These are phyloP conservation scores for Kodamaea restingae DNA, from an alignment of 805 yeast genomes.

Conservation along the genomic window DNA sequence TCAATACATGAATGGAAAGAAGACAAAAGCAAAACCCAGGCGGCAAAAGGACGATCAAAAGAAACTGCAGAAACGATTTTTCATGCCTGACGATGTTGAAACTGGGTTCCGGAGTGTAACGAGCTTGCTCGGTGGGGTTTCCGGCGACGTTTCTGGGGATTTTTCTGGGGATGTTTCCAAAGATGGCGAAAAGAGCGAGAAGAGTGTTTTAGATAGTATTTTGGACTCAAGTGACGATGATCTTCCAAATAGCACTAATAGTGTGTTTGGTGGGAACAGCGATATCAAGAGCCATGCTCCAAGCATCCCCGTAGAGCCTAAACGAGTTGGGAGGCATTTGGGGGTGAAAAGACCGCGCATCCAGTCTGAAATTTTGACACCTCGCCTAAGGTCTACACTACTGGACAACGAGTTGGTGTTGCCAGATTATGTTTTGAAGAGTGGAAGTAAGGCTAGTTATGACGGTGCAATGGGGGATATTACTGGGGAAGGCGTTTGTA, in stretches of 20 bases:
- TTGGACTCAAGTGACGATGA: conserved; percentile 10
- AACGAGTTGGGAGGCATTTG: not conserved
- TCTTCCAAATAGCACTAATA: no score
- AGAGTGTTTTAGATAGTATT: conserved; percentile 14
- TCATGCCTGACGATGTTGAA: conserved; percentile 70
- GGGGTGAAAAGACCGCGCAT: not conserved
- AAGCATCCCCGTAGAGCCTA: not conserved
- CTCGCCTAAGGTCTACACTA: no score
- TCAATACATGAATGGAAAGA: conserved; percentile 49
- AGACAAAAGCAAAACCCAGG: conserved; percentile 10
- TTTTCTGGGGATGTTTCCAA: conserved; percentile 1
- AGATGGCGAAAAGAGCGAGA: conserved; percentile 6
- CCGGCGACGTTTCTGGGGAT: conserved; percentile 1
- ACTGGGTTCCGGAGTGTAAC: conserved; percentile 60
- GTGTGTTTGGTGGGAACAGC: no score
- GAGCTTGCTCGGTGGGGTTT: conserved; percentile 36
- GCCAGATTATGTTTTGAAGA: not conserved
- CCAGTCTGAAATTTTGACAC: not conserved
- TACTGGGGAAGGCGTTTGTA: not conserved
- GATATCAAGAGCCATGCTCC: not conserved
- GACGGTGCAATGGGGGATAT: not conserved
- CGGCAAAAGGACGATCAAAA: no score
- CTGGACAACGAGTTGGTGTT: conserved; percentile 1
- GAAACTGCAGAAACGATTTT: conserved; percentile 44
- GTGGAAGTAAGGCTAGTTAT: not conserved